A percentile compares a stretch with the other conserved stretches of the same genome.
These are phyloP conservation scores for Globisporangium middletonii DNA, from an alignment of 352 stramenopile genomes.

Conservation along the genomic window DNA sequence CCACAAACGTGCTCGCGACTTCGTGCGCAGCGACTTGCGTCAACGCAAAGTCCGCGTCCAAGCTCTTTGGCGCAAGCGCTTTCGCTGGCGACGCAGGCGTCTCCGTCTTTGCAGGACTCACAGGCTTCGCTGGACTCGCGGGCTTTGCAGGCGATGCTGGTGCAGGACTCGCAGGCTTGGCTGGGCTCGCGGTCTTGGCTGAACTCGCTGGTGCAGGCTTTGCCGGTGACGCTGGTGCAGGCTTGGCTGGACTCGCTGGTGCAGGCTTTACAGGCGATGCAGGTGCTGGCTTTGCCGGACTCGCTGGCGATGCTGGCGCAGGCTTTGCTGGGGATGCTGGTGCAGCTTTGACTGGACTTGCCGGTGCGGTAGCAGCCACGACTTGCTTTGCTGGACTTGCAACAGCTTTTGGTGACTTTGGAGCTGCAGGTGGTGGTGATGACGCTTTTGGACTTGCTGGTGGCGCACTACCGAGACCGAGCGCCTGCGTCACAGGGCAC, in stretches of 20 bases:
- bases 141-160: not conserved
- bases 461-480: slow-evolving; percentile 12
- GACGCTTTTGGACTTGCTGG: slow-evolving; percentile 12
- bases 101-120: not conserved
- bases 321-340: slow-evolving; percentile 6
- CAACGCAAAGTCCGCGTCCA: slow-evolving; percentile 25
- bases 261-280: slow-evolving; percentile 11
- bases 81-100: slow-evolving; percentile 6
- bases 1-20: slow-evolving; percentile 33
- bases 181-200: slow-evolving; percentile 3
- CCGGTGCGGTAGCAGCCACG: not conserved
- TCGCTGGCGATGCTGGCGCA: slow-evolving; percentile 3
- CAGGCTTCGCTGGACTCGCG: not conserved
- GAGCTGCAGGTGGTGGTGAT: not conserved
- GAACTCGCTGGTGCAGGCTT: slow-evolving; percentile 7
- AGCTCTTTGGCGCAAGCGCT: slow-evolving; percentile 14
- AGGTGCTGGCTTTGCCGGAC: slow-evolving; percentile 4
- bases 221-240: not conserved
- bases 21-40: slow-evolving; percentile 24
- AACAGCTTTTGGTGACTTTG: not conserved
- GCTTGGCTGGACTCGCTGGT: slow-evolving; percentile 10
- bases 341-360: slow-evolving; percentile 3
- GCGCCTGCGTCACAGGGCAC: slow-evolving; percentile 31
- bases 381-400: slow-evolving; percentile 10
- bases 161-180: slow-evolving; percentile 3